Base-by-base conservation (phyloP, 495 filamentous ascomycete genomes). In the Mytilinidion resinicola region DNA sequence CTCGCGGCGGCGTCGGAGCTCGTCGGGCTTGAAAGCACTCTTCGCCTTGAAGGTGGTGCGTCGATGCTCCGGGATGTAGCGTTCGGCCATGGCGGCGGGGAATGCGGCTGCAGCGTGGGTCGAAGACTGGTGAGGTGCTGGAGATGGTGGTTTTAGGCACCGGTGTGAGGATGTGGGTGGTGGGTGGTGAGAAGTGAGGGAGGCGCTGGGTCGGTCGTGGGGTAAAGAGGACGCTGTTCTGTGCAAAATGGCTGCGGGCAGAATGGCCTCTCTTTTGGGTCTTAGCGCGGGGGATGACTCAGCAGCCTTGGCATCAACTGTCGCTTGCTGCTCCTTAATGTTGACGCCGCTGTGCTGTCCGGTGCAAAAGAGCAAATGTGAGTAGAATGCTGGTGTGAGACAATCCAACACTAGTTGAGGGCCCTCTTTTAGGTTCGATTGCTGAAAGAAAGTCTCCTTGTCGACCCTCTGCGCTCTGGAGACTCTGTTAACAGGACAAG, bases 31-130 rank as follows among this genome's bases (percentile, higher is more conserved):
- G 82, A 99, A 99, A 70, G 90, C 87, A 72, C 86, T 89, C 80
- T 93, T 95, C 59, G 95, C 95, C 85, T 99, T 99, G 83, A 93
- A 99, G 76, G 96, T 91, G 48, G 87, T 96, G 69, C 95, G 93
- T 70, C 95, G 90, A 82, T 99, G 95, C 77, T 97, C 95, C 70
- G 95, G 95, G 71, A 99, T 99, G 78, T 96, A 99, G 49, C 91
- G 89, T 70, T 99, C 95, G 68, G 92, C 84, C 95, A 99, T 99
- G 79, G 64, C 86, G 71, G 53, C 21, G 57, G 33, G 39, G 17
- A 15, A 35, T 15, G 37, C 17, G 41, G 46, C 21, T 48, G 41
- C 25, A 53, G 11, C 11, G 30, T 50, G 38, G 42, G 42, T 50
- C 69, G 66, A 57, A 53, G 61, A 55, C 41, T 56, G 57, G 52